These are phyloP conservation scores for Diutina scorzettiae DNA, from an alignment of 1,139 yeast genomes.

Conservation along the genomic window DNA sequence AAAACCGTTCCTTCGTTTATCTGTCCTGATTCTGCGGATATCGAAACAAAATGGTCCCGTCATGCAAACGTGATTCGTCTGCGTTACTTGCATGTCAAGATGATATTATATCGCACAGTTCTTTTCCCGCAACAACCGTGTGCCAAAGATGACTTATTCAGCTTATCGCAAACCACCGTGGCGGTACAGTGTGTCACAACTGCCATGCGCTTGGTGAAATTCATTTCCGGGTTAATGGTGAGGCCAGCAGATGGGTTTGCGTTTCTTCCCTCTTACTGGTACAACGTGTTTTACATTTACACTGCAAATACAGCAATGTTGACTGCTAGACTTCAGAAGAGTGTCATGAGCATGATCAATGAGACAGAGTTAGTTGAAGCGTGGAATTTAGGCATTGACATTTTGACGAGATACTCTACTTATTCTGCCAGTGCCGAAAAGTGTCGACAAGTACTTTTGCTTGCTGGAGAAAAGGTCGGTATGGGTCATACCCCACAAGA, in stretches of 20 bases:
- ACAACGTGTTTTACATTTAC: slow-evolving; percentile 2
- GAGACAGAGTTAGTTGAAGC: background rate
- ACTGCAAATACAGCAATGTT: background rate
- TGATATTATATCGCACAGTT: background rate
- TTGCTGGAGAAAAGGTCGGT: background rate
- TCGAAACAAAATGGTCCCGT: background rate
- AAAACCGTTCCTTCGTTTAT: background rate
- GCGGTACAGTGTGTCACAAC: background rate
- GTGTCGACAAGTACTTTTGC: background rate
- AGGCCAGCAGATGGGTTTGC: background rate
- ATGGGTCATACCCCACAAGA: background rate
- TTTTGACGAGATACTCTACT: background rate
- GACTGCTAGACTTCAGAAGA: background rate
- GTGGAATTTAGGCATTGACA: background rate
- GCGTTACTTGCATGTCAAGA: background rate
- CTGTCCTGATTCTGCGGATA: background rate
- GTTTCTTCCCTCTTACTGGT: slow-evolving; percentile 3
- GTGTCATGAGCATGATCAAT: background rate
- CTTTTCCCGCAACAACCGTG: background rate
- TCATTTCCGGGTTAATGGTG: background rate
- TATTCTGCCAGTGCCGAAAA: background rate
- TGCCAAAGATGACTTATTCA: background rate
- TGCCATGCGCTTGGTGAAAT: slow-evolving; percentile 1
- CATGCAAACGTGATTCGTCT: slow-evolving; percentile 1
- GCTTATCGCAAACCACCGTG: background rate